Conservation (phyloP, 1,284 basidiomycete species). For the Boletus semigastroideus region DNA sequence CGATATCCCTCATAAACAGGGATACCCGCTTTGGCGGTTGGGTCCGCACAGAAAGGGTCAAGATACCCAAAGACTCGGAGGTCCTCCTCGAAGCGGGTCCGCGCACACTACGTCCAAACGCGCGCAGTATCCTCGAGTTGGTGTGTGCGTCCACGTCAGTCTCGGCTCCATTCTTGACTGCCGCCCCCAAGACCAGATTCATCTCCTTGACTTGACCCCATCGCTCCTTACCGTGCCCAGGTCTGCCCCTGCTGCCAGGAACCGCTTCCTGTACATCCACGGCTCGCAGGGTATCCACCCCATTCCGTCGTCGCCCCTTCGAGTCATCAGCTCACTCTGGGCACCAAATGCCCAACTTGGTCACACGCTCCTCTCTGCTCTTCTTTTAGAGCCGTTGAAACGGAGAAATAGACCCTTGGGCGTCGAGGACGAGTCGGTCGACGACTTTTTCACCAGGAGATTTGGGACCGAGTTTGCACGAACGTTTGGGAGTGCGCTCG, state of each 20-base stretch:
- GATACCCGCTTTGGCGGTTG: conserved; percentile 76
- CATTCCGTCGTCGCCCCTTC: conserved; percentile 49
- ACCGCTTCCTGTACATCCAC: conserved; percentile 71
- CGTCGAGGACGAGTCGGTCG: conserved; percentile 75
- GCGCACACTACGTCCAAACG: conserved; percentile 76
- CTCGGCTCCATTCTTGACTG: conserved; percentile 15
- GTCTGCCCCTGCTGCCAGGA: conserved; percentile 67
- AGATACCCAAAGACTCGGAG: conserved; percentile 36
- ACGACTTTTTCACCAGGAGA: conserved; percentile 74
- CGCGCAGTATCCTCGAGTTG: conserved; percentile 73
- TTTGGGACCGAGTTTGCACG: conserved; percentile 76
- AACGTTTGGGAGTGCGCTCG: conserved; percentile 78
- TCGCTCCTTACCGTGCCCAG: conserved; percentile 64
- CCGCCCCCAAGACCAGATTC: conserved; percentile 52
- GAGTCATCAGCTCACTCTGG: conserved; percentile 43
- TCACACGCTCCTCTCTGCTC: conserved; percentile 50
- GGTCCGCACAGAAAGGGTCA: conserved; percentile 67
- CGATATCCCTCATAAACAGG: conserved; percentile 72
- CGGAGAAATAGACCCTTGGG: conserved; percentile 39
- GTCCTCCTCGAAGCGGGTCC: conserved; percentile 82
- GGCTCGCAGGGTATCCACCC: conserved; percentile 43
- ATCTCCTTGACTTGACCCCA: conserved; percentile 63
- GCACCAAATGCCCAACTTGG: conserved; percentile 48
- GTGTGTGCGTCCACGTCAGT: conserved; percentile 47
- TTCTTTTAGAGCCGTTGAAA: conserved; percentile 60